Evolutionary conservation across 768 basidiomycete genomes (phyloP), one percentile per base, ranked within the genome.

Genomic region (Rhizopogon vesiculosus): DNA sequence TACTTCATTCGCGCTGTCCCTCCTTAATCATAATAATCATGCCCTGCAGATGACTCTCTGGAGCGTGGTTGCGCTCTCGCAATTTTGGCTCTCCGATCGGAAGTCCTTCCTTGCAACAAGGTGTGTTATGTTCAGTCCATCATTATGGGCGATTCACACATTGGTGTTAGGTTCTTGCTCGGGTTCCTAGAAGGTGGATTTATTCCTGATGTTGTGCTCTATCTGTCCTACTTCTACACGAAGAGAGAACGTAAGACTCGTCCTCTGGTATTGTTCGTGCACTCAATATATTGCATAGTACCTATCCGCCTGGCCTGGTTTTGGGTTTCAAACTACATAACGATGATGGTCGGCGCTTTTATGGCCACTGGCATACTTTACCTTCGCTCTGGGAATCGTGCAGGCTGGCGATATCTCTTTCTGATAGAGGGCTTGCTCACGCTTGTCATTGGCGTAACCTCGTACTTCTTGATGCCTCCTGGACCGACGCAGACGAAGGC

Each of bases 171-270:
- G 48, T 79, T 76, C 57, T 60, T 85, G 7, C 66, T 84, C 1
- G 82, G 83, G 1, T 80, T 86, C 59, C 70, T 84, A 54, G 81
- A 85, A 69, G 86, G 85, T 18, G 84, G 81, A 0, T 85, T 85
- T 66, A 81, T 84, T 56, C 82, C 83, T 0, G 85, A 87, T 58
- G 67, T 84, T 16, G 79, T 88, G 19, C 70, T 87, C 3, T 87
- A 85, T 61, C 71, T 87, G 2, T 83, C 80, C 0, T 87, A 86
- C 61, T 87, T 78, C 61, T 86, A 85, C 66, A 85, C 81, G 3
- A 81, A 78, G 57, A 69, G 60, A 13, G 82, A 84, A 66, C 69
- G 82, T 81, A 59, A 25, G 31, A 13, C 19, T 63, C 57, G n/a
- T 16, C 7, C 25, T n/a, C 44, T 45, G 25, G 9, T 28, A n/a